Base-by-base conservation (phyloP, 768 basidiomycete species). In the Boletus subparvulus region DNA sequence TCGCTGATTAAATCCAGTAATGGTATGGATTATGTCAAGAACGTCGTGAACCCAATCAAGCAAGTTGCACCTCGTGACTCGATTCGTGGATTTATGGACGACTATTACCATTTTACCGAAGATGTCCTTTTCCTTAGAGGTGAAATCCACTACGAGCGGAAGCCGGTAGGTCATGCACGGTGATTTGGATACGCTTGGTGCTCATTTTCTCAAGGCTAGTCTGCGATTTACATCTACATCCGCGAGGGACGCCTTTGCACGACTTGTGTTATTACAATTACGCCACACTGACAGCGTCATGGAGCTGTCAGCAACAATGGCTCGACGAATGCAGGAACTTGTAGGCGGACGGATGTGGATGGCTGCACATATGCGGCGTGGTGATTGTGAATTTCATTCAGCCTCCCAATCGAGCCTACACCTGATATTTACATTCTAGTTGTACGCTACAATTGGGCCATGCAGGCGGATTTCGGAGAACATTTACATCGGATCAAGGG, bases 11-110 rank as follows among this genome's bases (percentile, higher is more conserved):
- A 43, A 56, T 12, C 16, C 51, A 79, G 78, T 35, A 65, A 72
- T n/a, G 72, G 75, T 17, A 74, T 77, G 76, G 78, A 79, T 21
- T 75, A 60, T 58, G 70, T 76, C 24, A 78, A 79, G 61, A 73
- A 74, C 19, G 75, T 78, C 35, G 73, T 75, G 12, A 63, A 65
- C 36, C 75, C 77, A 8, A 64, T 75, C 50, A 68, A 59, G 37
- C 73, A 77, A 62, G 71, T 75, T 53, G 71, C 66, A 8, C 73
- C 69, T 7, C 70, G 69, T 40, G 62, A 67, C 43, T 67, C 69
- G 1, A 69, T 80, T 56, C 72, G 72, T 19, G 79, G 78, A 24
- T 73, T 73, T 43, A 58, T 62, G 32, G 79, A 79, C 26, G 78
- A 79, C 55, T 80, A 71, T 44, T 59, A 62, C 42, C 53, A 63